Conservation (phyloP, 306 rosid species). For the Luffa acutangula region DNA sequence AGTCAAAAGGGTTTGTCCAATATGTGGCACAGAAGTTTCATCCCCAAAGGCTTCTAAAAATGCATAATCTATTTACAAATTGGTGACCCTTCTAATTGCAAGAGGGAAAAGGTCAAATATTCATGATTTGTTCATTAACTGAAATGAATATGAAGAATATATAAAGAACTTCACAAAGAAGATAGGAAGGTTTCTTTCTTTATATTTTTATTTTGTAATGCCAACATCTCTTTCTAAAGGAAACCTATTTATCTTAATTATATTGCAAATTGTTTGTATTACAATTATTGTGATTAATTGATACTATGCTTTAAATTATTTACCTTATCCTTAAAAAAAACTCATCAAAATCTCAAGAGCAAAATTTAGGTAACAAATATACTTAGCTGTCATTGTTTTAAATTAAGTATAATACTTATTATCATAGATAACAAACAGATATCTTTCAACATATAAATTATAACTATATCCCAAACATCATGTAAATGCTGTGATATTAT, state of each 20-base stretch:
- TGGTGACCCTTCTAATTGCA: neutral
- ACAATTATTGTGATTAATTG: neutral
- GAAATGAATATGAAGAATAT: neutral
- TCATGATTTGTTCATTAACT: neutral
- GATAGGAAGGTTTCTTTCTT: neutral
- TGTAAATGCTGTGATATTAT: too few species aligned
- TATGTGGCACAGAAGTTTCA: constrained; percentile 56
- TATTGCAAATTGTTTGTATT: neutral
- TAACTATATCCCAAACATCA: neutral
- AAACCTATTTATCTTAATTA: neutral
- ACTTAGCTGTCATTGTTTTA: neutral
- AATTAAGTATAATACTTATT: neutral
- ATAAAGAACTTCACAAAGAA: neutral
- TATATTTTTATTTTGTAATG: neutral
- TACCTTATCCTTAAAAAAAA: neutral
- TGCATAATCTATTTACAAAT: neutral
- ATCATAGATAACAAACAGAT: neutral
- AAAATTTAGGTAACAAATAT: neutral
- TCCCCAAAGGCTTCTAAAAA: constrained; percentile 5
- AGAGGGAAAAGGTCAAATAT: neutral
- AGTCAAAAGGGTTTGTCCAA: constrained; percentile 74
- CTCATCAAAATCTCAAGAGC: neutral
- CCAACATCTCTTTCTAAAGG: neutral
- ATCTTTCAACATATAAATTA: neutral
- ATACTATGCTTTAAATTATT: neutral